Conservation (phyloP, 2,329 filamentous ascomycete species). For the Alternaria sp. region DNA sequence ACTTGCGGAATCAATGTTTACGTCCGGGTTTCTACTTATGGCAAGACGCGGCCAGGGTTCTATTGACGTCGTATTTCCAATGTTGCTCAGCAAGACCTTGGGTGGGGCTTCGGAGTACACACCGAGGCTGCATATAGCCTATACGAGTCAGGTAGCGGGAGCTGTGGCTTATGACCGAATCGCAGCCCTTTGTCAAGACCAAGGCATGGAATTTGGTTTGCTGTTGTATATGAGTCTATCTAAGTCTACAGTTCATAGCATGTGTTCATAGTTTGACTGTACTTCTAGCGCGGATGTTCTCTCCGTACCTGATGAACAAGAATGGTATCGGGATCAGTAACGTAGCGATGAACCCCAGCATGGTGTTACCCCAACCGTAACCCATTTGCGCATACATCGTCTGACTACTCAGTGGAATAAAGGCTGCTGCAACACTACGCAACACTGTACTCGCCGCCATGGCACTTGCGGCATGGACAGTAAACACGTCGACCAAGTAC, state of each 20-base stretch:
- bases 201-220: background rate
- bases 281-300: slow-evolving; percentile 34
- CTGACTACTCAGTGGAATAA: slow-evolving; percentile 49
- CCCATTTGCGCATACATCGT: slow-evolving; percentile 50
- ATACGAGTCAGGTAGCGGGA: slow-evolving; percentile 10
- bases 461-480: slow-evolving; percentile 50
- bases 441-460: slow-evolving; percentile 52
- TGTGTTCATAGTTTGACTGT: slow-evolving; percentile 35
- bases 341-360: slow-evolving; percentile 45
- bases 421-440: slow-evolving; percentile 46
- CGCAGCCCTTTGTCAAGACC: background rate
- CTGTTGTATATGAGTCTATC: background rate
- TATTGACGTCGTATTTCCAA: slow-evolving; percentile 4
- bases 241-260: background rate
- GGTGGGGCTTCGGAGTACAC: background rate
- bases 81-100: background rate
- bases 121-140: slow-evolving; percentile 10
- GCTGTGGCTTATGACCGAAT: background rate
- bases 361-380: slow-evolving; percentile 49
- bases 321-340: slow-evolving; percentile 44
- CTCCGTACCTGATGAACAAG: slow-evolving; percentile 45
- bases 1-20: background rate
- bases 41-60: background rate
- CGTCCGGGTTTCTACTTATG: background rate
- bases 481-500: slow-evolving; percentile 53